Evolutionary conservation across 495 filamentous ascomycete species (phyloP).

Genomic region (Bacidia rubella): DNA sequence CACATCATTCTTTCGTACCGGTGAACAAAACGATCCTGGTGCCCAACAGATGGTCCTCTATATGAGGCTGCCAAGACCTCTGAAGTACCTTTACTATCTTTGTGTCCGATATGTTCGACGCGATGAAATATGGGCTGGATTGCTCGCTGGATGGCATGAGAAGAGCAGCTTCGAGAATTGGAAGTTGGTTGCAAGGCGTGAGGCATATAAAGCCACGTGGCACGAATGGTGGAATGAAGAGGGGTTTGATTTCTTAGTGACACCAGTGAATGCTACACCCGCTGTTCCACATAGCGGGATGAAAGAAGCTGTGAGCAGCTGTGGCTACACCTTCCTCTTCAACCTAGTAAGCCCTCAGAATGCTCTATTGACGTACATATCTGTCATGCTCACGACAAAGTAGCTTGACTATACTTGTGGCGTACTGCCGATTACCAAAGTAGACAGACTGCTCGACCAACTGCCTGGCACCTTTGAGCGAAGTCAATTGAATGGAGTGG

Average conservation of each 20-base stretch:
- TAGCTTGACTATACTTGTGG: slow-evolving; percentile 77
- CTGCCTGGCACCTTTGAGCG: slow-evolving; percentile 42
- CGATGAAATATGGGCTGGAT: slow-evolving; percentile 63
- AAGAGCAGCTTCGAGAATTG: slow-evolving; percentile 66
- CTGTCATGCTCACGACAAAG: not conserved
- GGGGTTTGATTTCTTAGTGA: slow-evolving; percentile 62
- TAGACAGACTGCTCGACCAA: slow-evolving; percentile 54
- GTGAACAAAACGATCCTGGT: slow-evolving; percentile 72
- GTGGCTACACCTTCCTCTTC: slow-evolving; percentile 93
- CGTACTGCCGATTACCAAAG: slow-evolving; percentile 75
- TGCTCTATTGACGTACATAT: not conserved
- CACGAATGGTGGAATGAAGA: slow-evolving; percentile 70
- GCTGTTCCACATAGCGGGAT: slow-evolving; percentile 81
- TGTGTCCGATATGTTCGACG: slow-evolving; percentile 73
- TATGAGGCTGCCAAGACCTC: slow-evolving; percentile 55
- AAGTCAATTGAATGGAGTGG: slow-evolving; percentile 61
- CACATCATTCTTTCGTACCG: slow-evolving; percentile 56
- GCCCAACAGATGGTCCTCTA: slow-evolving; percentile 59
- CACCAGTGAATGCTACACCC: slow-evolving; percentile 80
- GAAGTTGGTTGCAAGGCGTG: slow-evolving; percentile 63
- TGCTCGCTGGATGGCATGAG: slow-evolving; percentile 56
- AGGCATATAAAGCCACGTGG: slow-evolving; percentile 63
- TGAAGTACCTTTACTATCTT: slow-evolving; percentile 78
- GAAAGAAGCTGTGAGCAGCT: slow-evolving; percentile 72
- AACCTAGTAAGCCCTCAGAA: slow-evolving; percentile 46